A percentile compares a stretch with the other conserved stretches of the same genome.
These are phyloP conservation scores for Salix udensis DNA, from an alignment of 345 rosid species.

Conservation along the genomic window DNA sequence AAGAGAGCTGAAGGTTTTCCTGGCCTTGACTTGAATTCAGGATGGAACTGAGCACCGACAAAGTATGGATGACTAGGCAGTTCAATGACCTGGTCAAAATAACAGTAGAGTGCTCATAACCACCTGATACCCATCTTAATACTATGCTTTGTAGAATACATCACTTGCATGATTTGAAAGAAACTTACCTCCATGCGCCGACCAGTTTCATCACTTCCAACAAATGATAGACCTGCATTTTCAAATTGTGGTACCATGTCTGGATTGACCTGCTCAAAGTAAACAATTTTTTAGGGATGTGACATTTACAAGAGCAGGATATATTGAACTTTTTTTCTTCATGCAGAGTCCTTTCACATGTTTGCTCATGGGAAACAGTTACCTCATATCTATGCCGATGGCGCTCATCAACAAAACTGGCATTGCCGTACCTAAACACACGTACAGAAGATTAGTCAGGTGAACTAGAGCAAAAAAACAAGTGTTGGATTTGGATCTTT, in stretches of 20 bases:
- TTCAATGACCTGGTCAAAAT: conserved; percentile 47
- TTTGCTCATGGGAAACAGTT: conserved; percentile 10
- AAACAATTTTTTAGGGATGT: not conserved
- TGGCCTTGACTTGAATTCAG: conserved; percentile 93
- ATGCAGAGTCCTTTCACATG: not conserved
- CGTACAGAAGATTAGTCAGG: not conserved
- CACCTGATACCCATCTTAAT: not conserved
- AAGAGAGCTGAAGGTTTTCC: conserved; percentile 87
- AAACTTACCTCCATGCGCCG: conserved; percentile 73
- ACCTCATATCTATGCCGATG: conserved; percentile 99
- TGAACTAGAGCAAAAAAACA: not conserved
- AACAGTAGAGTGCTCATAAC: not conserved
- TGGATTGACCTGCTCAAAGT: conserved; percentile 69
- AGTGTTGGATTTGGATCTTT: not conserved
- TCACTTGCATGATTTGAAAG: not conserved
- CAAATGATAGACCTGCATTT: conserved; percentile 82
- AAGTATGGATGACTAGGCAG: conserved; percentile 59
- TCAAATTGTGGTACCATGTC: conserved; percentile 61
- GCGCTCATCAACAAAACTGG: conserved; percentile 61
- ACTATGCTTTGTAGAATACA: not conserved
- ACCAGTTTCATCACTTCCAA: conserved; percentile 89
- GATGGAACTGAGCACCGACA: conserved; percentile 87
- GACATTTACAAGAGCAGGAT: not conserved
- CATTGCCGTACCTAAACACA: conserved; percentile 59
- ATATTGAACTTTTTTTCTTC: not conserved